A percentile compares a stretch with the other conserved stretches of the same genome.
These are phyloP conservation scores for Chytriomyces confervae DNA, from an alignment of 192 early-diverging fungal genomes.

Conservation along the genomic window DNA sequence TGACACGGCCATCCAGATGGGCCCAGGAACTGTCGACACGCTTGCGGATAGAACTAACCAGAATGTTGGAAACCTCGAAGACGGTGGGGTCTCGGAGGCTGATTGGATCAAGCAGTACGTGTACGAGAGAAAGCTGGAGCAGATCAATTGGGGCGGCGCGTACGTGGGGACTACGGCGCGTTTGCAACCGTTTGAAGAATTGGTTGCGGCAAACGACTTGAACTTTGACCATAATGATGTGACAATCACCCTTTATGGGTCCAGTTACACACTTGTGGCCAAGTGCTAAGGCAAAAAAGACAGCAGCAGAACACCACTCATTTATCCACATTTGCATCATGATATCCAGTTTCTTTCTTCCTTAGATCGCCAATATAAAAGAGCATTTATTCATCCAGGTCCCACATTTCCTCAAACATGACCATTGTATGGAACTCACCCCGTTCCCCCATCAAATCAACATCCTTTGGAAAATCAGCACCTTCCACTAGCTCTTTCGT, in stretches of 20 bases:
- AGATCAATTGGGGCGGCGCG: slow-evolving; percentile 23
- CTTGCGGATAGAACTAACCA: slow-evolving; percentile 6
- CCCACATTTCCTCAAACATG: slow-evolving; percentile 28
- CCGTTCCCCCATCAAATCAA: slow-evolving; percentile 69
- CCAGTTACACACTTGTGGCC: too few species aligned
- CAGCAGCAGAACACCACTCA: too few species aligned
- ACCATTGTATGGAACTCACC: slow-evolving; percentile 79
- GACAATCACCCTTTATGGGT: too few species aligned
- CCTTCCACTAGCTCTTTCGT: slow-evolving; percentile 14
- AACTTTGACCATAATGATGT: not conserved
- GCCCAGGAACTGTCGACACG: not conserved
- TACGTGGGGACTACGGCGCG: slow-evolving; percentile 27
- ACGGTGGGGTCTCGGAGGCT: not conserved
- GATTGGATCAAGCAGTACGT: not conserved
- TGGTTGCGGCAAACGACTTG: not conserved
- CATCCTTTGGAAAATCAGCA: slow-evolving; percentile 23
- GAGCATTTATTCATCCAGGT: not conserved
- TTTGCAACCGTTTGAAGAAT: slow-evolving; percentile 15
- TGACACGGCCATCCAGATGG: slow-evolving; percentile 30
- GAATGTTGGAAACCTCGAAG: not conserved
- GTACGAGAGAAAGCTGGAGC: not conserved
- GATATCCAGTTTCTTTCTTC: too few species aligned
- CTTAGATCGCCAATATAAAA: too few species aligned
- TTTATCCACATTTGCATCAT: too few species aligned
- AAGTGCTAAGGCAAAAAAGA: too few species aligned